These are phyloP conservation scores for Trametes hirsuta DNA, from an alignment of 1,284 basidiomycete genomes.

Conservation along the genomic window DNA sequence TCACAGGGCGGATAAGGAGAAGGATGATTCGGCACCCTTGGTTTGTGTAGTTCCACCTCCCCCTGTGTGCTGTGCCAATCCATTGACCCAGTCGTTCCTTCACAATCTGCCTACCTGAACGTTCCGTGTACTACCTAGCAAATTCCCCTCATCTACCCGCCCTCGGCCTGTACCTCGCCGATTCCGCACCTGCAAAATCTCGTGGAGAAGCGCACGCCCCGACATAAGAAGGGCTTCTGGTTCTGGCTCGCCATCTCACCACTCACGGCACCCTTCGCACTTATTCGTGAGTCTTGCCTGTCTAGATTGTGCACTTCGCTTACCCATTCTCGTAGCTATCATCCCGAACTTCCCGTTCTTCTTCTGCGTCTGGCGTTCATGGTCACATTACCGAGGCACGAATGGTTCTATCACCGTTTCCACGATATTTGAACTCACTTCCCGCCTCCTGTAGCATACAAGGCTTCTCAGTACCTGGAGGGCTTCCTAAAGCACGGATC, in stretches of 20 bases:
- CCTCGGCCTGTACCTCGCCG: slow-evolving; percentile 52
- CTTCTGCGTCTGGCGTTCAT: slow-evolving; percentile 82
- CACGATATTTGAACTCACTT: background rate
- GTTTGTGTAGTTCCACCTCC: slow-evolving; percentile 19
- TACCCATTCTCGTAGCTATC: slow-evolving; percentile 49
- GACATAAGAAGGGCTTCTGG: slow-evolving; percentile 66
- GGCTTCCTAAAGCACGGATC: slow-evolving; percentile 56
- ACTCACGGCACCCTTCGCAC: slow-evolving; percentile 70
- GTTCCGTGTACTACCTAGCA: slow-evolving; percentile 31
- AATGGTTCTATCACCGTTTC: background rate
- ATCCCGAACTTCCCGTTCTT: slow-evolving; percentile 85
- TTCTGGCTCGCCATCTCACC: slow-evolving; percentile 67
- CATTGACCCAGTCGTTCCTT: slow-evolving; percentile 21
- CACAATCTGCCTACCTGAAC: background rate
- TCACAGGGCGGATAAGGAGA: slow-evolving; percentile 17
- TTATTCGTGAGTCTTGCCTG: slow-evolving; percentile 62
- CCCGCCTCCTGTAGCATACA: slow-evolving; percentile 55
- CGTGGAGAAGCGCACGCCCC: slow-evolving; percentile 57
- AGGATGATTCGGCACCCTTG: slow-evolving; percentile 7
- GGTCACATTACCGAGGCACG: slow-evolving; percentile 79
- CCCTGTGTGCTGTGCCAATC: slow-evolving; percentile 18
- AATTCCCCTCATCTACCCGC: slow-evolving; percentile 72
- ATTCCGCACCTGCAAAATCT: slow-evolving; percentile 57
- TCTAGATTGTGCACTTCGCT: background rate
- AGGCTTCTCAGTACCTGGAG: slow-evolving; percentile 69